Evolutionary conservation across 192 early-diverging fungal species (phyloP), one percentile per base, ranked within the genome.

Genomic region (Pecoramyces ruminantium): DNA sequence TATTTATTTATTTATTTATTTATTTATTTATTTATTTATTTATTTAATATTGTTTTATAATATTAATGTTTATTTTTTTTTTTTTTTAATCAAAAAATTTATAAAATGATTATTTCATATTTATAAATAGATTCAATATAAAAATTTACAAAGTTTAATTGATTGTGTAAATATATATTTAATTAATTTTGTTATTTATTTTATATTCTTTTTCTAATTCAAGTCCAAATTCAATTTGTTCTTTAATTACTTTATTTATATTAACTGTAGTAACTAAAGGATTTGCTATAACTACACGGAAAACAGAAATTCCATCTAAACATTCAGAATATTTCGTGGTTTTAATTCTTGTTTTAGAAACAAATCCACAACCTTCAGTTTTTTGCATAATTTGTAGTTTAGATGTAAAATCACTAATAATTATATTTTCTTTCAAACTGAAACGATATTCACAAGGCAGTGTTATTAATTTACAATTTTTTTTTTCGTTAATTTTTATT

Each of bases 231-330:
- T 28, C 28, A 21, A 87, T 80, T 79, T 88, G 85, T 42, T 87
- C 83, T 25, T 78, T 25, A 30, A 90, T 78, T n/a, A 85, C 83
- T 28, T 81, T 83, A 39, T 90, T 87, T 21, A 90, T 84, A 79
- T 90, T 86, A n/a, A 86, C 86, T 87, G 86, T 88, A 78, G 82
- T 86, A 15, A 87, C 88, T 42, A 88, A 80, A 28, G 89, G 87
- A 78, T 90, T 90, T 58, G 89, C 87, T 30, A 90, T 84, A 14
- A 90, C 89, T 2, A 88, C 86, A 18, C 89, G 84, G 79, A 90
- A 90, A 38, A 85, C 86, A 79, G 87, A 85, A 77, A 86, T 86
- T 17, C 83, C 82, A n/a, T 83, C 79, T 29, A 78, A 6, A 11
- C 78, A 78, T 6, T 78, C 29, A 2, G 11, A 30, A 78, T 29